Evolutionary conservation across 2,329 filamentous ascomycete species (phyloP), one percentile per base, ranked within the genome.

Genomic region (Trichoderma endophyticum): DNA sequence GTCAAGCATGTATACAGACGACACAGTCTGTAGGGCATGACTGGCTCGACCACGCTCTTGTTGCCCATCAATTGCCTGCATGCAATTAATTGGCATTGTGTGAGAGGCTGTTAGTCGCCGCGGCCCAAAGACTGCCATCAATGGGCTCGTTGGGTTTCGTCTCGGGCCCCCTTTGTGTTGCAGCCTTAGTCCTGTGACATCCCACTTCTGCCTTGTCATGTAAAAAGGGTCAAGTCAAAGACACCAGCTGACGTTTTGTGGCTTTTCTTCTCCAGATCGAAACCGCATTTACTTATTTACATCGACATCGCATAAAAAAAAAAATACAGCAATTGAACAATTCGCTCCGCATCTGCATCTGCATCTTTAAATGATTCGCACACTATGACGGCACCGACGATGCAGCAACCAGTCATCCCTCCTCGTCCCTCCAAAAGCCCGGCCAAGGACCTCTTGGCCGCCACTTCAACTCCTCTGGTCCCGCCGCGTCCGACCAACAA

Each of bases 401-500:
- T 85, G 81, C 84, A 85, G 75, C 77, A 81, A 69, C 88, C 89
- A n/a, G 77, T 78, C 70, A 83, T 90, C 72, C 89, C 89, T 62
- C 87, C 88, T 76, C 86, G 89, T 74, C 89, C 88, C 11, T 81
- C 82, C 54, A 85, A 85, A 78, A 82, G 80, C 75, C 83, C 85
- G 75, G 87, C 87, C 67, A 85, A 83, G 74, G 81, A 83, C 72
- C 79, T 82, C 67, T 76, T 36, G 39, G 32, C 81, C 30, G 63
- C 77, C 6, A 76, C 73, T 67, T 70, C 77, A 57, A 82, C 89
- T 56, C 94, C 95, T 73, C 89, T 88, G 78, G 87, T 97, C 63
- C 95, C 95, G 74, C 92, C 94, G 73, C 92, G 95, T 74, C 95
- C 95, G 5, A 75, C 80, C 67, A 89, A 90, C 61, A 91, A 91